Conservation (phyloP, 805 yeast genomes). For the Torulaspora quercuum region DNA sequence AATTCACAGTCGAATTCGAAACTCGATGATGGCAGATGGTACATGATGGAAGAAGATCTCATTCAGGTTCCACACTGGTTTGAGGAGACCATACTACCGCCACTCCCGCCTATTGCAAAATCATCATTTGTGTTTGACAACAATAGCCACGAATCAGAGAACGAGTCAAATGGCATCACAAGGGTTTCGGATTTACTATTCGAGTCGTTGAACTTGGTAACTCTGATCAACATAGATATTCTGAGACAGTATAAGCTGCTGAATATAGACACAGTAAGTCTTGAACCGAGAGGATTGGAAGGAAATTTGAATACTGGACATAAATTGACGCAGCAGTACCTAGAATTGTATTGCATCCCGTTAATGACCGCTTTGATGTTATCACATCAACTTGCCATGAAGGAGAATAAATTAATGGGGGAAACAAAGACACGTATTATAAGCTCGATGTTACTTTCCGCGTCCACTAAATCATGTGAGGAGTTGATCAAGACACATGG, state of each 20-base stretch:
- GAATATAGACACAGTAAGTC: constrained; percentile 15
- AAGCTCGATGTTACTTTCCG: constrained; percentile 22
- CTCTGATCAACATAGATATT: constrained; percentile 17
- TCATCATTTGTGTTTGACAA: constrained; percentile 30
- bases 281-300: neutral
- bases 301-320: constrained; percentile 17
- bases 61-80: constrained; percentile 28
- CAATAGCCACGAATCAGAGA: constrained; percentile 5
- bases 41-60: constrained; percentile 6
- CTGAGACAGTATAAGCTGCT: constrained; percentile 19
- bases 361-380: constrained; percentile 20
- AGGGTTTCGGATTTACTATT: constrained; percentile 14
- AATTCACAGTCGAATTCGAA: constrained; percentile 6
- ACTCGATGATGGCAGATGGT: constrained; percentile 15
- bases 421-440: constrained; percentile 22
- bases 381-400: constrained; percentile 21
- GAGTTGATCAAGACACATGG: constrained; percentile 38
- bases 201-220: constrained; percentile 18
- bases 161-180: constrained; percentile 11
- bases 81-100: constrained; percentile 23
- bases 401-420: constrained; percentile 7
- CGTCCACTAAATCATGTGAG: constrained; percentile 33
- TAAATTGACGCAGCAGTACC: constrained; percentile 22
- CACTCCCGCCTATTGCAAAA: constrained; percentile 34
- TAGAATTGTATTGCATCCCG: constrained; percentile 27